These are phyloP conservation scores for Apocynum venetum DNA, from an alignment of 257 asterid species.

Conservation along the genomic window DNA sequence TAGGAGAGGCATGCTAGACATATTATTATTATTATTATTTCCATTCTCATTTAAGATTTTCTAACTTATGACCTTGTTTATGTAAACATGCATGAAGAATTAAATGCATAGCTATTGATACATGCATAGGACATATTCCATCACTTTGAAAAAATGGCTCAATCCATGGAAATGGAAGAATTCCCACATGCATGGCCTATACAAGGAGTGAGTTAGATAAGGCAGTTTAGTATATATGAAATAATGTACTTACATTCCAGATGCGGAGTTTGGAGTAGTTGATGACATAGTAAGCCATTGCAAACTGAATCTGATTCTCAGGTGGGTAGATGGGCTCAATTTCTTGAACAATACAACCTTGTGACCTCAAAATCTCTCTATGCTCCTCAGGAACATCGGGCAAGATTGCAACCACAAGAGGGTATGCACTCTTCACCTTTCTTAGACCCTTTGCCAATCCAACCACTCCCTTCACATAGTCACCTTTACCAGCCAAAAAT, in stretches of 20 bases:
- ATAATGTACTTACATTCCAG: conserved; percentile 42
- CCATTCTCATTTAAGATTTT: no score
- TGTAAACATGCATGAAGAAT: not conserved
- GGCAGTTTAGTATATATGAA: no score
- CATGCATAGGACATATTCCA: not conserved
- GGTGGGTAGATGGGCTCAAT: conserved; percentile 53
- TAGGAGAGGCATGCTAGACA: no score
- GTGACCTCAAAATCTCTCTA: conserved; percentile 35
- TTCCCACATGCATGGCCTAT: not conserved
- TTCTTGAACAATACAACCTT: conserved; percentile 54
- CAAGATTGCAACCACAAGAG: conserved; percentile 54
- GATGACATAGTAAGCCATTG: conserved; percentile 12
- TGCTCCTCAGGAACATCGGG: conserved; percentile 64
- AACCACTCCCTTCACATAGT: conserved; percentile 53
- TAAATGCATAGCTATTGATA: no score
- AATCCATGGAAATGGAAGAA: not conserved
- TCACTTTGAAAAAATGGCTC: not conserved
- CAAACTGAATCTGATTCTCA: conserved; percentile 26
- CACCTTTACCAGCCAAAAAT: conserved; percentile 51
- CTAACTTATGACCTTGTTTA: not conserved
- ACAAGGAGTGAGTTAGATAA: no score
- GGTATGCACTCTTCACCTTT: conserved; percentile 51
- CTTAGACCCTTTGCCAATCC: conserved; percentile 61
- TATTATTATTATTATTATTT: no score
- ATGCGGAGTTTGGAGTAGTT: conserved; percentile 59